Evolutionary conservation across 345 rosid genomes (phyloP).

Genomic region (Noccaea caerulescens): DNA sequence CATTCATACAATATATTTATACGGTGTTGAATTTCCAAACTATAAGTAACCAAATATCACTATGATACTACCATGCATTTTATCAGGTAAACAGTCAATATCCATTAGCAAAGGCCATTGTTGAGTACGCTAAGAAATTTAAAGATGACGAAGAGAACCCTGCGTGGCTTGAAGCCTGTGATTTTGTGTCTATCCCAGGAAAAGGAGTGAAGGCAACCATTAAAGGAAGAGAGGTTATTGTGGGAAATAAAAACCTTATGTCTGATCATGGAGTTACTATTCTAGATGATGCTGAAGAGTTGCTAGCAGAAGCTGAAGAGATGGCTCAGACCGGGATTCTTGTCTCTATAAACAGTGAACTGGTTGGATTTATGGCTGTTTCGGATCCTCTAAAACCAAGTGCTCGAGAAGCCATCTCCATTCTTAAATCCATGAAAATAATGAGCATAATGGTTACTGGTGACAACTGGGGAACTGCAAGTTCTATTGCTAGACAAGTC

Average conservation of each 20-base stretch:
- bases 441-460: slow-evolving; percentile 91
- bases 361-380: slow-evolving; percentile 72
- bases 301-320: slow-evolving; percentile 71
- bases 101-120: slow-evolving; percentile 86
- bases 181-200: slow-evolving; percentile 77
- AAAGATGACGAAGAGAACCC: slow-evolving; percentile 78
- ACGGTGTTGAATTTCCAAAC: no score
- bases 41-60: no score
- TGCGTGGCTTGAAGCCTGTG: slow-evolving; percentile 80
- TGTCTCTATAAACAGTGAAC: slow-evolving; percentile 62
- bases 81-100: slow-evolving; percentile 67
- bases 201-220: slow-evolving; percentile 84
- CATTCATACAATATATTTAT: no score
- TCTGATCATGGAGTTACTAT: slow-evolving; percentile 48
- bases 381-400: slow-evolving; percentile 83
- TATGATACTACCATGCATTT: no score
- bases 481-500: slow-evolving; percentile 75
- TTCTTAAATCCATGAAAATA: slow-evolving; percentile 80
- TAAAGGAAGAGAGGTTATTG: slow-evolving; percentile 58
- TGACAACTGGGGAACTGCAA: slow-evolving; percentile 97
- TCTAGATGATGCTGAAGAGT: slow-evolving; percentile 67
- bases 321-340: slow-evolving; percentile 86
- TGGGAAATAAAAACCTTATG: slow-evolving; percentile 88
- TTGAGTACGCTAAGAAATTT: slow-evolving; percentile 79
- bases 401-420: slow-evolving; percentile 70